phyloP scores from a whole-genome alignment of 2,329 filamentous ascomycete species.

The Penicillium sp. region DNA sequence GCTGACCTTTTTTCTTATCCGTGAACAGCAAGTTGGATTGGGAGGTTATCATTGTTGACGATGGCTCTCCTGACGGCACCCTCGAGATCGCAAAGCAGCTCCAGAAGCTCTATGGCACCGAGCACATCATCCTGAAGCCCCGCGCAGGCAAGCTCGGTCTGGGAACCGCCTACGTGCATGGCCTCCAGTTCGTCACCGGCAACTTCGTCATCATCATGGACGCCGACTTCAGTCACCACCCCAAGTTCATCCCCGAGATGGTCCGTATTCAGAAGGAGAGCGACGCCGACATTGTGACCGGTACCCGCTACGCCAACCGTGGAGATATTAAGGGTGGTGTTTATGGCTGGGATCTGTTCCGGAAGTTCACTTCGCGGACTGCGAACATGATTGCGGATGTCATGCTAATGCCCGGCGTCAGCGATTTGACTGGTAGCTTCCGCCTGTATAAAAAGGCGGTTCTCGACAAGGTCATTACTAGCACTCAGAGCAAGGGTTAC shows the following conservation, averaged over 20 bases:
- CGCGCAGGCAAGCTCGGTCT: constrained; percentile 96
- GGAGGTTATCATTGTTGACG: constrained; percentile 98
- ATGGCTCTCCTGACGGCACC: constrained; percentile 94
- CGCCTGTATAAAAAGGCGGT: constrained; percentile 90
- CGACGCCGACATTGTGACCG: constrained; percentile 95
- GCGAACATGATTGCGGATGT: constrained; percentile 97
- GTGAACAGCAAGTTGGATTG: constrained; percentile 80
- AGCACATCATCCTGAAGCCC: constrained; percentile 79
- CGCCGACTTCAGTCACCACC: constrained; percentile 98
- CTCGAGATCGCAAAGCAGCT: constrained; percentile 89
- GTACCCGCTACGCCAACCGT: constrained; percentile 86
- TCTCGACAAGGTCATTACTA: constrained; percentile 83
- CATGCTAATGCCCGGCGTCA: constrained; percentile 87
- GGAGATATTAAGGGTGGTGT: constrained; percentile 68
- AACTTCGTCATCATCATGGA: constrained; percentile 99
- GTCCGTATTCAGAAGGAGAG: constrained; percentile 74
- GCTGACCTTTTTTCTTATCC: constrained; percentile 3
- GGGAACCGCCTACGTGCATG: constrained; percentile 93
- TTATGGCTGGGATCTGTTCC: constrained; percentile 94
- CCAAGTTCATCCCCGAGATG: constrained; percentile 97
- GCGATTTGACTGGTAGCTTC: constrained; percentile 93
- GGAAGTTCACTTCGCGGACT: constrained; percentile 68
- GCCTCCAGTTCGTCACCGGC: constrained; percentile 82
- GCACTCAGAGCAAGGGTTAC: constrained; percentile 94
- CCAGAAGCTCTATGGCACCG: constrained; percentile 73